phyloP scores from a whole-genome alignment of 2,329 filamentous ascomycete species.

The Arthrobotrys megalospora region DNA sequence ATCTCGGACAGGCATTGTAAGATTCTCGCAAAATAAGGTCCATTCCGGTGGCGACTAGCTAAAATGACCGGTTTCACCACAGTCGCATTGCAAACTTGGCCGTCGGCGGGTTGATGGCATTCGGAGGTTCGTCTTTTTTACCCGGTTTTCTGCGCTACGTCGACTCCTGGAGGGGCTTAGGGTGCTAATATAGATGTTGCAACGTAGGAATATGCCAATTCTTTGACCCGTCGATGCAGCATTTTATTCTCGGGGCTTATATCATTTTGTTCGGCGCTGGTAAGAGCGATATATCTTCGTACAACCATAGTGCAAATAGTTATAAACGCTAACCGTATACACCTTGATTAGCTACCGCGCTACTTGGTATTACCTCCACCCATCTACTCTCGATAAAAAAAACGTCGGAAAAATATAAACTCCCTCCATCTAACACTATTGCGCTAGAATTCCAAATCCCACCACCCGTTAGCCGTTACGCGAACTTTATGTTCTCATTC shows the following conservation, averaged over 20 bases:
- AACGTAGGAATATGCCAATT: conserved; percentile 68
- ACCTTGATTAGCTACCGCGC: conserved; percentile 53
- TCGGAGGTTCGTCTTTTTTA: conserved; percentile 85
- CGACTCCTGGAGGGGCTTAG: conserved; percentile 69
- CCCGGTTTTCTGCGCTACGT: conserved; percentile 70
- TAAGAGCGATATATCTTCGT: conserved; percentile 69
- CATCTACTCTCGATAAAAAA: background rate
- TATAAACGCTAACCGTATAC: conserved; percentile 16
- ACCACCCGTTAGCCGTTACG: conserved; percentile 91
- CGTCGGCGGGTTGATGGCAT: conserved; percentile 86
- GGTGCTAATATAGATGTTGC: conserved; percentile 43
- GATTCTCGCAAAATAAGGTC: background rate
- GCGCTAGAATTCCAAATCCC: conserved; percentile 89
- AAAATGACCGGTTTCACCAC: background rate
- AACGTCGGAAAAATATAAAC: no score
- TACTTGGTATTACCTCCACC: conserved; percentile 67
- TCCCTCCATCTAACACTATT: conserved; percentile 11
- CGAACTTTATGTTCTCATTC: conserved; percentile 98
- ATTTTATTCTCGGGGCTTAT: conserved; percentile 84
- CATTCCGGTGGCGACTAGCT: background rate
- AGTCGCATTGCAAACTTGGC: conserved; percentile 89
- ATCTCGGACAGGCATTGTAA: conserved; percentile 51
- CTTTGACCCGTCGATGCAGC: conserved; percentile 67
- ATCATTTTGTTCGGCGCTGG: conserved; percentile 91
- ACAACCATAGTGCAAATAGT: background rate